Conservation (phyloP, 202 grass and related monocot genomes). For the Brachypodium distachyon region DNA sequence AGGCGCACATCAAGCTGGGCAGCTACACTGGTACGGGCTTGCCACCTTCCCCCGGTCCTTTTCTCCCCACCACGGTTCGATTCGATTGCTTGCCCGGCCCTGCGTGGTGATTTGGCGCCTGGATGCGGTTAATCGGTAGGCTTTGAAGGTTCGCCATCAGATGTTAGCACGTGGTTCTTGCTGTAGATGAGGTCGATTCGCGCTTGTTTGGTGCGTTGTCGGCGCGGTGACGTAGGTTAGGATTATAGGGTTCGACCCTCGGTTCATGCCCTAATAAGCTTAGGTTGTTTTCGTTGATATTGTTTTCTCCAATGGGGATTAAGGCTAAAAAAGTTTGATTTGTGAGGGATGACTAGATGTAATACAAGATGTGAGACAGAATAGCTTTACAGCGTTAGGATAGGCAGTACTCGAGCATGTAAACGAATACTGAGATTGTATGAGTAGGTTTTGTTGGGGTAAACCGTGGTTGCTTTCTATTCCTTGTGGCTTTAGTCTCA, state of each 20-base stretch:
- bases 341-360: not conserved
- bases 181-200: not conserved
- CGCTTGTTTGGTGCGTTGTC: not conserved
- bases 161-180: not conserved
- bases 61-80: not conserved
- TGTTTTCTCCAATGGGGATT: not conserved
- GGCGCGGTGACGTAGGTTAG: not conserved
- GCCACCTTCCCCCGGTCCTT: not conserved
- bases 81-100: not conserved
- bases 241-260: not conserved
- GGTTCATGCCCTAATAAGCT: not conserved
- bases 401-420: not conserved
- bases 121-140: not conserved
- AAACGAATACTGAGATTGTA: not conserved
- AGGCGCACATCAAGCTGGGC: conserved; percentile 84
- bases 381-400: not conserved
- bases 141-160: not conserved
- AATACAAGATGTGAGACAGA: not conserved
- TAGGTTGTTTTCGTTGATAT: not conserved
- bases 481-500: not conserved
- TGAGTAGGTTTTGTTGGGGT: not conserved
- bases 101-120: not conserved
- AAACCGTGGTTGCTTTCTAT: not conserved
- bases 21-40: conserved; percentile 58
- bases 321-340: not conserved